Evolutionary conservation across 2,329 filamentous ascomycete species (phyloP).

Genomic region (Rhytidhysteron rufulum): DNA sequence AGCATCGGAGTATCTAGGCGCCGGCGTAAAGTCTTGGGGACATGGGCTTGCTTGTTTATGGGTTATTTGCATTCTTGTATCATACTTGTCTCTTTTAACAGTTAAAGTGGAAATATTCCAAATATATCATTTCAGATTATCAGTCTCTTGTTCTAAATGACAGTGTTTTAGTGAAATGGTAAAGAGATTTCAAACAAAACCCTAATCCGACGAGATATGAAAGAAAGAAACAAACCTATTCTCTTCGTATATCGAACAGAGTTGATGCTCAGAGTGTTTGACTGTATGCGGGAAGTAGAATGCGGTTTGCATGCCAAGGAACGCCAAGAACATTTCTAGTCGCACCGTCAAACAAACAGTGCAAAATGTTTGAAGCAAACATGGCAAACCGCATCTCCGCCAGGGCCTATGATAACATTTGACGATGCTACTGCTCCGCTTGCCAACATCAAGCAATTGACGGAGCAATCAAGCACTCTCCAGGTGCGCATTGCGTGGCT

Average conservation of each 20-base stretch:
- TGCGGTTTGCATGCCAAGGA: background rate
- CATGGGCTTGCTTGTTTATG: background rate
- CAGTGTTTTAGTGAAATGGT: no score
- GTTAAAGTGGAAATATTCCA: no score
- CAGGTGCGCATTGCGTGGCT: slow-evolving; percentile 18
- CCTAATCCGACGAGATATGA: no score
- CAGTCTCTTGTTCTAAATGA: no score
- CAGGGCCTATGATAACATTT: background rate
- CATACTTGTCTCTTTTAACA: no score
- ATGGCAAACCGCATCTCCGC: background rate
- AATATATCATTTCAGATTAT: no score
- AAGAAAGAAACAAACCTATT: no score
- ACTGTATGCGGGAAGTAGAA: no score
- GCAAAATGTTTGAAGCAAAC: slow-evolving; percentile 1
- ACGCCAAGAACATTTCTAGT: background rate
- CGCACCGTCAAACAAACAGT: background rate
- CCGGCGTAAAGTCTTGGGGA: background rate
- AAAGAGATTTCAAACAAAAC: no score
- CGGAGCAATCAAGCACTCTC: slow-evolving; percentile 23
- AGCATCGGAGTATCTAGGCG: background rate
- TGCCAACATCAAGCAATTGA: slow-evolving; percentile 16
- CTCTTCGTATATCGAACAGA: no score
- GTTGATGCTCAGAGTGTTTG: no score
- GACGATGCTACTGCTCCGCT: slow-evolving; percentile 10
- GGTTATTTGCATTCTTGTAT: background rate